Evolutionary conservation across 2,329 filamentous ascomycete species (phyloP).

Genomic region (Lasiodiplodia sp.): DNA sequence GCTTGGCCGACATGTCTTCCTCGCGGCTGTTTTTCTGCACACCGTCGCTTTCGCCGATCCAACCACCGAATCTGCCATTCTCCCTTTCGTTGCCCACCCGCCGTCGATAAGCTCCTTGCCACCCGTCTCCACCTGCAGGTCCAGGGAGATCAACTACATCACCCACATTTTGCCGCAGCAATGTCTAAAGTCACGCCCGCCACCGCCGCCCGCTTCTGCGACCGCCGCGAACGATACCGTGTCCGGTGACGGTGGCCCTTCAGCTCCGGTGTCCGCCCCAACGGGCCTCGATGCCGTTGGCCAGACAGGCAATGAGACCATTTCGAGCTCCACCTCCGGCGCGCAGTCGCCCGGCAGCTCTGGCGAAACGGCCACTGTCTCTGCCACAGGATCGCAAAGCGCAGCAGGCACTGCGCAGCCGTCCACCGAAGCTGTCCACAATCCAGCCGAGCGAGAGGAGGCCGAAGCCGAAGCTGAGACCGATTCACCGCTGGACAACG

Average conservation of each 20-base stretch:
- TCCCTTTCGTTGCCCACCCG: slow-evolving; percentile 31
- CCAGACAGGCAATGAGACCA: slow-evolving; percentile 25
- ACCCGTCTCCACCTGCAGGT: slow-evolving; percentile 51
- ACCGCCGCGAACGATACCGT: slow-evolving; percentile 13
- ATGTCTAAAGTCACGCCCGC: slow-evolving; percentile 72
- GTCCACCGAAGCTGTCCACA: slow-evolving; percentile 23
- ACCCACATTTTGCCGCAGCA: slow-evolving; percentile 79
- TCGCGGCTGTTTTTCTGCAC: slow-evolving; percentile 35
- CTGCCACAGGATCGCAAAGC: slow-evolving; percentile 6
- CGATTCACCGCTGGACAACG: slow-evolving; percentile 73
- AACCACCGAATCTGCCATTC: slow-evolving; percentile 28
- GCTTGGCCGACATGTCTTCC: slow-evolving; percentile 32
- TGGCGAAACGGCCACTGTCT: not conserved
- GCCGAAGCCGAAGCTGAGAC: slow-evolving; percentile 61
- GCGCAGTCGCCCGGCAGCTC: not conserved
- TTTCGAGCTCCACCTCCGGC: slow-evolving; percentile 29
- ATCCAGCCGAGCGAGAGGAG: not conserved
- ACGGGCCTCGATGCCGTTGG: not conserved
- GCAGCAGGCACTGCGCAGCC: slow-evolving; percentile 20
- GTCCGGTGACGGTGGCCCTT: slow-evolving; percentile 4
- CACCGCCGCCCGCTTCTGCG: slow-evolving; percentile 34
- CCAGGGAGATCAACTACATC: slow-evolving; percentile 79
- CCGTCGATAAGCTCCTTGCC: slow-evolving; percentile 23
- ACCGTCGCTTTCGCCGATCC: slow-evolving; percentile 33
- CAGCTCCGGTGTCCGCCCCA: not conserved